Percentiles rank a stretch among this genome's conserved stretches.
phyloP scores from a whole-genome alignment of 345 rosid species.

The Citrus inodora region DNA sequence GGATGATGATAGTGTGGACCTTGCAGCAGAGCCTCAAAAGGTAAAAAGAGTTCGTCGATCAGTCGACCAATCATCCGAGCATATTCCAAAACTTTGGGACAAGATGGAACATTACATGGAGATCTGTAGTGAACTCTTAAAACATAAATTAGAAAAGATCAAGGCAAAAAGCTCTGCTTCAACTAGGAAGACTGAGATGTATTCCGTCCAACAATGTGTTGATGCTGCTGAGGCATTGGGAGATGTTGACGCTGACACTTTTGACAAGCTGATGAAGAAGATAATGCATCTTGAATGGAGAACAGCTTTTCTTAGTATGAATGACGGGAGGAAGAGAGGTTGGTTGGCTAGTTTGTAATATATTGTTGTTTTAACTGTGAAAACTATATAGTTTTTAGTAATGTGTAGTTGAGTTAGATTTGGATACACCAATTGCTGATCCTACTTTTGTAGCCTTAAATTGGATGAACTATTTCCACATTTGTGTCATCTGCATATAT shows the following conservation, averaged over 20 bases:
- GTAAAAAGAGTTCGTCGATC: neutral
- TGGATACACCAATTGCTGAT: no score
- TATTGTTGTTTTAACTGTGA: neutral
- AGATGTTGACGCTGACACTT: neutral
- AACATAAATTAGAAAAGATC: neutral
- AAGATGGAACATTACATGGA: neutral
- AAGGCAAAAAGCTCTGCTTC: neutral
- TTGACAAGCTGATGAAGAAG: neutral
- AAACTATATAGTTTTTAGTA: neutral
- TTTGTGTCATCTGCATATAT: no score
- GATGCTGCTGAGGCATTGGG: constrained; percentile 4
- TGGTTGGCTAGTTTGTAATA: neutral
- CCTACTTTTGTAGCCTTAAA: no score
- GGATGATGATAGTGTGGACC: neutral
- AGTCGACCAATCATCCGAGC: neutral
- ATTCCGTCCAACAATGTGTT: neutral
- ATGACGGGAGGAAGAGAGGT: neutral
- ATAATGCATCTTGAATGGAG: constrained; percentile 1
- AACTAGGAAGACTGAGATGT: neutral
- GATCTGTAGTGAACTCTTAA: neutral
- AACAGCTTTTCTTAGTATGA: constrained; percentile 2
- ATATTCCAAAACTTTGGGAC: neutral
- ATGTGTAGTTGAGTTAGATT: no score
- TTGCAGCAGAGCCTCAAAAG: neutral
- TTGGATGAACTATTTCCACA: no score